Conservation (phyloP, 2,329 filamentous ascomycete species). For the Pseudopithomyces maydicus region DNA sequence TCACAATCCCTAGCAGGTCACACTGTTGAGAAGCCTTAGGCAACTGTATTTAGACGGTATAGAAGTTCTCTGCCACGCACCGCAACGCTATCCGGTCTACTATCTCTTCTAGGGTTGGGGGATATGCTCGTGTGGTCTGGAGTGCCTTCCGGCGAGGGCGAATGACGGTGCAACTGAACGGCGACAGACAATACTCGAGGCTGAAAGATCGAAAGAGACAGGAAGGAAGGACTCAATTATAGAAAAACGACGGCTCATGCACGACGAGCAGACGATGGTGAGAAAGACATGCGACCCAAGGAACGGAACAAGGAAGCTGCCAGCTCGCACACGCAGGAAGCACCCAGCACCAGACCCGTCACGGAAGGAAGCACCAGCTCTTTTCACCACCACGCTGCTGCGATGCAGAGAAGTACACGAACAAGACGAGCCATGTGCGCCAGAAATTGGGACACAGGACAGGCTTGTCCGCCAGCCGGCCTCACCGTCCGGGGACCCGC, state of each 20-base stretch:
- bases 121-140: neutral
- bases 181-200: neutral
- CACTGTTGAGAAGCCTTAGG: neutral
- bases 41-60: neutral
- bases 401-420: slow-evolving; percentile 4
- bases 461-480: slow-evolving; percentile 2
- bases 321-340: slow-evolving; percentile 9
- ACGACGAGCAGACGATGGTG: slow-evolving; percentile 13
- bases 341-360: slow-evolving; percentile 10
- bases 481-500: neutral
- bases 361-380: slow-evolving; percentile 17
- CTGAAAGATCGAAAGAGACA: neutral
- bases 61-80: neutral
- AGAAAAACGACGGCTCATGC: slow-evolving; percentile 3
- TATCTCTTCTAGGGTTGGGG: neutral
- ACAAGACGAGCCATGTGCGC: too few species aligned
- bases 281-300: slow-evolving; percentile 13
- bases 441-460: too few species aligned
- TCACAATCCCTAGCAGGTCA: neutral
- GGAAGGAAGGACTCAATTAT: neutral
- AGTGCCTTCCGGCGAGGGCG: too few species aligned
- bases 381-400: neutral
- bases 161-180: neutral
- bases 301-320: slow-evolving; percentile 15
- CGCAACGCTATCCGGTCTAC: neutral